Percentiles rank a stretch among this genome's conserved stretches.
phyloP scores from a whole-genome alignment of 495 filamentous ascomycete species.

The Cercophora newfieldiana region DNA sequence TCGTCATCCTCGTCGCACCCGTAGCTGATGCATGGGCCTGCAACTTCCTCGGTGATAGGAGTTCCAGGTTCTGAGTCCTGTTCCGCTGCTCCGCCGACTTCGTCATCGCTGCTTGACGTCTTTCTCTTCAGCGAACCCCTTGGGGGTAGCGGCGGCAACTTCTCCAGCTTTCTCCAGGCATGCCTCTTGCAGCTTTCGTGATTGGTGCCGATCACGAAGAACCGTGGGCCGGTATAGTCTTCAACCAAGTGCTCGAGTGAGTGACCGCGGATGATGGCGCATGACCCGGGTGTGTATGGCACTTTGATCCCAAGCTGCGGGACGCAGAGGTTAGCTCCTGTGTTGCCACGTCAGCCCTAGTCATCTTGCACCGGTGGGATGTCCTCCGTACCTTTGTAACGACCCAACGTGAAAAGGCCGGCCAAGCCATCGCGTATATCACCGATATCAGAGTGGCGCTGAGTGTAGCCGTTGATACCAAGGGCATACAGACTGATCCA shows the following conservation, averaged over 20 bases:
- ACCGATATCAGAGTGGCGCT: constrained; percentile 2
- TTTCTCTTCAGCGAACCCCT: not conserved
- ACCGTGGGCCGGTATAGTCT: constrained; percentile 1
- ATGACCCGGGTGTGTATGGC: not conserved
- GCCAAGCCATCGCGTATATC: not conserved
- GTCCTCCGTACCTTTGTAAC: not conserved
- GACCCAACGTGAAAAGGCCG: not conserved
- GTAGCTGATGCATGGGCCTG: not conserved
- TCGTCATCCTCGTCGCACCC: not conserved
- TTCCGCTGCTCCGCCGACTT: not conserved
- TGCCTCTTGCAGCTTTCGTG: constrained; percentile 4
- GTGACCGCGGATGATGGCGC: not conserved
- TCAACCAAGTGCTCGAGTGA: not conserved
- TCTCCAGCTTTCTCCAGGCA: not conserved
- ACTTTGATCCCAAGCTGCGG: constrained; percentile 8
- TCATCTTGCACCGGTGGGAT: not conserved
- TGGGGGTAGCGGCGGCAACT: not conserved
- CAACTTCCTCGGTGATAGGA: not conserved
- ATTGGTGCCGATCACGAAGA: constrained; percentile 4
- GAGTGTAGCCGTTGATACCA: constrained; percentile 7
- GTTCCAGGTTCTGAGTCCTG: not conserved
- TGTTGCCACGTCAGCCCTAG: not conserved
- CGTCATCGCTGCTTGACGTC: not conserved
- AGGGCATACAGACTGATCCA: constrained; percentile 10
- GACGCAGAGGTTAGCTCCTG: constrained; percentile 4